Percentiles rank a stretch among this genome's conserved stretches.
Evolutionary conservation across 2,329 filamentous ascomycete genomes (phyloP).

Genomic region (Phyllosticta citribraziliensis): DNA sequence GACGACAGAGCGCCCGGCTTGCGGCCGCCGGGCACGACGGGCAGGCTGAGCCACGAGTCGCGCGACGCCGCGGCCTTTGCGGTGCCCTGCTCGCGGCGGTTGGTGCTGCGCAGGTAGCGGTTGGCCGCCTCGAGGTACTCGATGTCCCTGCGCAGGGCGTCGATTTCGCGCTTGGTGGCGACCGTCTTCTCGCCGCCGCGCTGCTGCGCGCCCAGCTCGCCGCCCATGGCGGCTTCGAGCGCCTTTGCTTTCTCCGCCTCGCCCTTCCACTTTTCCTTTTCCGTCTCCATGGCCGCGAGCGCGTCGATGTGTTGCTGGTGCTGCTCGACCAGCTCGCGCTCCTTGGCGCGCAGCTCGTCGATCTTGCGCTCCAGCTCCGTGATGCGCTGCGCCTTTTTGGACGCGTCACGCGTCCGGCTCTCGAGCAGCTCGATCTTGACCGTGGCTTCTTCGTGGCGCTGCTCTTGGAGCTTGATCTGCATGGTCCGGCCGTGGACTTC

Average conservation of each 20-base stretch:
- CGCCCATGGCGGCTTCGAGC: conserved; percentile 2
- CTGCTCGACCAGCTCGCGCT: conserved; percentile 7
- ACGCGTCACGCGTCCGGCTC: conserved; percentile 74
- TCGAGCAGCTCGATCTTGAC: conserved; percentile 91
- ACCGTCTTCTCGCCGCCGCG: conserved; percentile 9
- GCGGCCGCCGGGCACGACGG: conserved; percentile 1
- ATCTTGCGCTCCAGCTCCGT: conserved; percentile 9
- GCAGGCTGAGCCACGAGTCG: neutral
- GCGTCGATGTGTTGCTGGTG: conserved; percentile 6
- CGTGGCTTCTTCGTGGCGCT: conserved; percentile 74
- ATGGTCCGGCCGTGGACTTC: conserved; percentile 66
- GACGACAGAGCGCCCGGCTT: neutral
- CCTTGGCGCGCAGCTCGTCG: conserved; percentile 4
- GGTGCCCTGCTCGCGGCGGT: conserved; percentile 4
- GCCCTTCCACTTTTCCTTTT: conserved; percentile 11
- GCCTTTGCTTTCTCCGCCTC: conserved; percentile 9
- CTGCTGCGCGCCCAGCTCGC: conserved; percentile 1
- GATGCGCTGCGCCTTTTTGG: conserved; percentile 51
- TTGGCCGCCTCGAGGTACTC: conserved; percentile 7
- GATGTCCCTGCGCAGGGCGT: conserved; percentile 8
- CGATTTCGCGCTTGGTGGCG: conserved; percentile 11
- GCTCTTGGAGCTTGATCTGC: conserved; percentile 47
- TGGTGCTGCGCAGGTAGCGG: conserved; percentile 4
- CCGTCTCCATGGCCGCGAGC: conserved; percentile 7
- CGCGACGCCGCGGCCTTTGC: neutral